Evolutionary conservation across 169 alveolate genomes (phyloP), one percentile per base, ranked within the genome.

Genomic region (Theileria luwenshuni): DNA sequence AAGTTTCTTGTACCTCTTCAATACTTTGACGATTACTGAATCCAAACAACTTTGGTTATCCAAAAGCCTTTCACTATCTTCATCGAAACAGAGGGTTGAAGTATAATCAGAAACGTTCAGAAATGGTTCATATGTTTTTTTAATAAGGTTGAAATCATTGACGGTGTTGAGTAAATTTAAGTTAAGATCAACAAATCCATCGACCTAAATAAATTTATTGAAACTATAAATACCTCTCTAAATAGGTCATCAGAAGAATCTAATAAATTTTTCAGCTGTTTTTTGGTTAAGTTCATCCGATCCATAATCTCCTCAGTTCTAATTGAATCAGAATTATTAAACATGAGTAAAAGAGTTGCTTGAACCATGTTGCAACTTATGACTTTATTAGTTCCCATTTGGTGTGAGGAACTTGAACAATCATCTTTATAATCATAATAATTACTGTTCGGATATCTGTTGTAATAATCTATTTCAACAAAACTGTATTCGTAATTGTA

Each of bases 311-410:
- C n/a, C 3, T 21, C 70, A 51, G 32, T n/a, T 41, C 25, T 61
- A 10, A 38, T 10, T 2, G 23, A 23, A 61, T 61, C 30, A 2
- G 8, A 3, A 1, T 45, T 65, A 3, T 41, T 52, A 51, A 79
- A 79, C 8, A 79, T 41, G 41, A 79, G 0, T 47, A 79, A 32
- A 0, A 74, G 68, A 7, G 83, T 61, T 0, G 86, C 86, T 65
- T 79, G 86, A 1, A 60, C 58, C 6, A 79, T 19, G 47, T 79
- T 77, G 42, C 86, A 79, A n/a, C 30, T 35, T 45, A 76, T 27
- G 1, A 12, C 67, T 58, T 27, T 76, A 35, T 60, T 68, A 38
- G 45, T 38, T 38, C 45, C 17, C 45, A 38, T 38, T 10, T 7
- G 45, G 45, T 38, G 45, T 7, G 17, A 10, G 5, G n/a, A n/a